Base-by-base conservation (phyloP, 2,329 filamentous ascomycete species). In the Didymella exigua region DNA sequence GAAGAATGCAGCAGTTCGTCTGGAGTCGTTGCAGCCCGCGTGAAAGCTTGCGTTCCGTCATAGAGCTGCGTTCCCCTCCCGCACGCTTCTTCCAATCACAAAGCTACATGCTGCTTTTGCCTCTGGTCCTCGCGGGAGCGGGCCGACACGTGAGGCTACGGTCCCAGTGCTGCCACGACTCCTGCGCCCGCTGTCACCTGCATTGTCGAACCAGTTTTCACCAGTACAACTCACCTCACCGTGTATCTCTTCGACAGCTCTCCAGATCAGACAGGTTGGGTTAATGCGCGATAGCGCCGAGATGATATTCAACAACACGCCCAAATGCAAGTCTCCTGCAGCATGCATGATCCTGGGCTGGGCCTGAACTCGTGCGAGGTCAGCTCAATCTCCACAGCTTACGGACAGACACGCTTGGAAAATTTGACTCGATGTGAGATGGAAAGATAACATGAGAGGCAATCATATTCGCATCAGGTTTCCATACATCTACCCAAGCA, bases 111-210 rank as follows among this genome's bases (percentile, higher is more conserved):
- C 46, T 41, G 46, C 52, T 41, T 45, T 49, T 41, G 46, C 36
- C 46, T 50, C 46, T 55, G 41, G 23, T 5, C 19, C 36, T 42
- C 30, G 33, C 51, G 46, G 52, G 46, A 46, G 41, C 46, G 46
- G 46, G 41, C 52, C 52, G 52, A 37, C 18, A 50, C 47, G 30
- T 46, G 52, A 55, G 33, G 52, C 52, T 49, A 37, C 52, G 40
- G 41, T 49, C 34, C 51, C 40, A 54, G 27, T 46, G 40, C 40
- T 55, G 45, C 51, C 51, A 54, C 51, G 45, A 49, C 21, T 54
- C 11, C 34, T 46, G 33, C 21, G 7, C 18, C 30, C 38, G 41
- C 21, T 46, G n/a, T 46, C 23, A 37, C 31, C 11, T 30, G 30
- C 36, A 33, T 43, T 27, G 42, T 42, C 29, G 26, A 21, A 40